Base-by-base conservation (phyloP, 805 yeast species). In the Spathaspora arborariae region DNA sequence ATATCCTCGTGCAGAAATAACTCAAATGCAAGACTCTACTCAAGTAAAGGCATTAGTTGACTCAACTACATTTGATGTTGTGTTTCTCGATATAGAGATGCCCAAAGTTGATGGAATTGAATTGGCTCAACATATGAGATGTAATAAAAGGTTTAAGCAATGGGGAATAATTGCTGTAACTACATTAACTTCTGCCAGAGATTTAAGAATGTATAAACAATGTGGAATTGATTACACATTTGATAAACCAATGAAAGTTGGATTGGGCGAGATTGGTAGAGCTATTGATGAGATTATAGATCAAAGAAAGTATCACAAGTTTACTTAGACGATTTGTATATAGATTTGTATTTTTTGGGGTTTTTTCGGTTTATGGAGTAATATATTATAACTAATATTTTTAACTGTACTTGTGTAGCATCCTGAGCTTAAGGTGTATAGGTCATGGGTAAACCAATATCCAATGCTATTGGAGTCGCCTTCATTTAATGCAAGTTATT, bases 81-180 rank as follows among this genome's bases (percentile, higher is more conserved):
- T 70, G 6, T 73, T 72, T 44, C 56, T 72, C 36, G 78, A 73
- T 51, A 73, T 73, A 26, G 78, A 73, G 49, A 73, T 73, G 78
- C 78, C 78, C 4, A 55, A 52, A 10, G 58, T 72, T 16, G 56
- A 67, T 16, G 78, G 78, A 10, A 56, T 68, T 5, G 72, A 71
- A 18, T 58, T 73, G 19, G 66, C 73, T n/a, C 48, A 45, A 20
- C 20, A 18, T n/a, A 34, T 51, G 9, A 34, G 51, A 21, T 18
- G 11, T 20, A 21, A 39, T 39, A 22, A 35, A 11, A 13, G 21
- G 13, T 53, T 49, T 42, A 56, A 61, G 39, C 36, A 53, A 2
- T 49, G 64, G 40, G 72, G 69, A 4, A 46, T 69, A n/a, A 62
- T 69, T 38, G 76, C 76, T 5, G 76, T 69, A 15, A 72, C 76